phyloP scores from a whole-genome alignment of 768 basidiomycete genomes.

The Cystobasidium onofrii region DNA sequence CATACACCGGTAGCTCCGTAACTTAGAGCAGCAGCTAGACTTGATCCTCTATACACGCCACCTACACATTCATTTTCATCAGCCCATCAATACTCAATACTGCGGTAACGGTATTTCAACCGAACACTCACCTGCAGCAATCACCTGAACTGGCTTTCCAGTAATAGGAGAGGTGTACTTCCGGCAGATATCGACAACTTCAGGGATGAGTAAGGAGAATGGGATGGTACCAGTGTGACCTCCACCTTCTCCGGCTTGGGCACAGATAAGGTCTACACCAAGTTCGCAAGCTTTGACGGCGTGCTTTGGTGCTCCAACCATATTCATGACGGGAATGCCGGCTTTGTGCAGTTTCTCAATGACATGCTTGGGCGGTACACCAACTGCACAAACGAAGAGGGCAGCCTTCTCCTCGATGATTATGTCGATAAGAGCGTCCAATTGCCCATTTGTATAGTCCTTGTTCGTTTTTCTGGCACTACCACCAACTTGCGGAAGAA shows the following conservation, averaged over 20 bases:
- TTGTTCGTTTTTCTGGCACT: constrained; percentile 54
- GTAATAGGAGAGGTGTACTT: constrained; percentile 70
- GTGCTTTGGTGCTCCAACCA: constrained; percentile 75
- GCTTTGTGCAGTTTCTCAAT: constrained; percentile 57
- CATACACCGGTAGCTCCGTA: constrained; percentile 83
- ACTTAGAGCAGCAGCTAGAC: constrained; percentile 56
- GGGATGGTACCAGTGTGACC: constrained; percentile 82
- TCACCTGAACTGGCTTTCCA: constrained; percentile 65
- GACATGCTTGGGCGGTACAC: constrained; percentile 69
- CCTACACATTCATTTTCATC: constrained; percentile 68
- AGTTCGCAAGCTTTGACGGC: constrained; percentile 48
- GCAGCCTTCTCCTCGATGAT: constrained; percentile 83
- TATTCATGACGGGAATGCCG: constrained; percentile 83
- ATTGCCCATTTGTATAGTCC: constrained; percentile 77
- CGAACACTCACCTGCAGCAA: constrained; percentile 1
- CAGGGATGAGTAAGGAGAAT: constrained; percentile 78
- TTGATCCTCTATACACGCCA: constrained; percentile 62
- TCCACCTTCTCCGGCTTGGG: constrained; percentile 81
- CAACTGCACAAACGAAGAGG: constrained; percentile 66
- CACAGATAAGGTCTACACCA: constrained; percentile 87
- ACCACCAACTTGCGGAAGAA: constrained; percentile 78
- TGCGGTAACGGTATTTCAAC: constrained; percentile 52
- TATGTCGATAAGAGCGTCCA: constrained; percentile 73
- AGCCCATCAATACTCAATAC: constrained; percentile 53
- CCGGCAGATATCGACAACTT: constrained; percentile 72